Base-by-base conservation (phyloP, 2,329 filamentous ascomycete species). In the Ophidiomyces ophidiicola region DNA sequence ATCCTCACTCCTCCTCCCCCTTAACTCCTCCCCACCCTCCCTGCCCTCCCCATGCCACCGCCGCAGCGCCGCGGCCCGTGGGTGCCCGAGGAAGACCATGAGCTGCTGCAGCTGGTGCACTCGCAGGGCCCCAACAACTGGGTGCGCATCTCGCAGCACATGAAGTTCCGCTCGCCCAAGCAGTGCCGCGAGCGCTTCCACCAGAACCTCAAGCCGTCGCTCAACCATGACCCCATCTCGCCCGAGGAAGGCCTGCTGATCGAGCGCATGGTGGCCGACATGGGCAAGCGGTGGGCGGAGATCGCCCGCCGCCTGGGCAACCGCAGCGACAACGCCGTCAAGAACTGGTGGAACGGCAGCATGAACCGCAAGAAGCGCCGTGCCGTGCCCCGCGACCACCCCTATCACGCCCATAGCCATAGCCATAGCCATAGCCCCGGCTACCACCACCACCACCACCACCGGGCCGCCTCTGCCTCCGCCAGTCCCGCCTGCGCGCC, bases 301-400 rank as follows among this genome's bases (percentile, higher is more conserved):
- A 94, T 94, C 54, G 84, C 87, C 31, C 74, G 87, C 48, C 71
- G 76, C 32, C 71, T 94, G 14, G 72, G 80, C 39, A 85, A 85
- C 48, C 80, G 87, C 54, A 93, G 86, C 59, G 87, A 94, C 66
- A 94, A 94, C 54, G 82, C 84, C 19, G 84, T 94, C 47, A 94
- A 94, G 74, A 94, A 94, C 61, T 94, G 86, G 85, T 94, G 83
- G 83, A 94, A 94, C 57, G 86, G 87, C 35, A 83, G 80, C 57
- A 82, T 87, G 71, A 94, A 94, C 64, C 76, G 86, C 53, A 72
- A 80, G 53, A 71, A 68, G 53, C 67, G 77, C 48, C 58, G 67
- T 37, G 56, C 63, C 24, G 29, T 52, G 44, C 31, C 64, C 46
- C 60, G 66, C 57, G 47, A 64, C 56, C 7, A 26, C n/a, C n/a